phyloP scores from a whole-genome alignment of 1,139 yeast species.

The Kurtzmaniella natalensis region DNA sequence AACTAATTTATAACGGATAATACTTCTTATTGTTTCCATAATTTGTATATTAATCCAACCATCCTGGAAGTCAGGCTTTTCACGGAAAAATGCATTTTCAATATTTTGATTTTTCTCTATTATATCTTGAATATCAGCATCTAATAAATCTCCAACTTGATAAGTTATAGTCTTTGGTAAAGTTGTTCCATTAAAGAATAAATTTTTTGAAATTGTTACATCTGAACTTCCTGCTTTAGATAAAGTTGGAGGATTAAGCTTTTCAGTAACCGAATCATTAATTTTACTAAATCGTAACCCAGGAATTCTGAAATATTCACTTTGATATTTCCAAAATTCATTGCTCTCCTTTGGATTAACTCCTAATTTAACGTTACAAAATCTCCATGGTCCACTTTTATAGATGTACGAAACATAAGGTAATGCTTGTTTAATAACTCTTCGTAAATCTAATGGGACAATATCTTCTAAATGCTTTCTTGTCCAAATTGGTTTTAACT shows the following conservation, averaged over 20 bases:
- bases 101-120: conserved; percentile 31
- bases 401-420: conserved; percentile 80
- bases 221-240: conserved; percentile 10
- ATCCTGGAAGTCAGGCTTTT: conserved; percentile 38
- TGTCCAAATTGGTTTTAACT: conserved; percentile 78
- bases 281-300: conserved; percentile 22
- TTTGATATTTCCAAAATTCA: conserved; percentile 65
- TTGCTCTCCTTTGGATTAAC: conserved; percentile 63
- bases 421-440: conserved; percentile 65
- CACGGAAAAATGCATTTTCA: conserved; percentile 43
- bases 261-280: conserved; percentile 8
- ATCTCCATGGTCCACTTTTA: conserved; percentile 94
- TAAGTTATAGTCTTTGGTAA: conserved; percentile 68
- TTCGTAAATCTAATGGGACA: conserved; percentile 47
- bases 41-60: conserved; percentile 78
- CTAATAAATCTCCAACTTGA: conserved; percentile 79
- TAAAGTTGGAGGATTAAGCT: conserved; percentile 17
- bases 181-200: conserved; percentile 68
- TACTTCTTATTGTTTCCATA: conserved; percentile 59
- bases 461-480: conserved; percentile 67
- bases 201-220: conserved; percentile 36
- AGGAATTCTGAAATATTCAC: conserved; percentile 72
- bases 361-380: conserved; percentile 77
- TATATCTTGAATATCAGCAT: conserved; percentile 53
- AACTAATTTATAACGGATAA: conserved; percentile 69